Evolutionary conservation across 441 rosid genomes (phyloP).

Genomic region (Corymbia calophylla): DNA sequence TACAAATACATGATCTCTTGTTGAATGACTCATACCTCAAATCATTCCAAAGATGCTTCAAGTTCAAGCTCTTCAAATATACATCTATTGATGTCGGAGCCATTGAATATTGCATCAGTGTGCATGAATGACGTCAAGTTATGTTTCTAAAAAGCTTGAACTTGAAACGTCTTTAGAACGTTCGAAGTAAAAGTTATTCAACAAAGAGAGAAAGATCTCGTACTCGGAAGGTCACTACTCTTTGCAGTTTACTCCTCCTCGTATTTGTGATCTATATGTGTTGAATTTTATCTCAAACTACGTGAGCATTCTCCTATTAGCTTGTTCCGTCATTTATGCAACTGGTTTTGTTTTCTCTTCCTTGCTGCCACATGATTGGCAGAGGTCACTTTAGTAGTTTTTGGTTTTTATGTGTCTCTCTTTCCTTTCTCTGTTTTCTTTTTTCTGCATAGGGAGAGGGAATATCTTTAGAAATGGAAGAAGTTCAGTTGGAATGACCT

Average conservation of each 20-base stretch:
- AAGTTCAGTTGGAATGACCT: background rate
- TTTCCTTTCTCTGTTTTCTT: background rate
- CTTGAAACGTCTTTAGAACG: fast-evolving
- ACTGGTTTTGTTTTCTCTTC: background rate
- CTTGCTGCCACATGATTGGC: background rate
- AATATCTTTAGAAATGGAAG: background rate
- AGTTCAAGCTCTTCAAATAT: background rate
- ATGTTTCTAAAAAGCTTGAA: background rate
- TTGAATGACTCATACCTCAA: background rate
- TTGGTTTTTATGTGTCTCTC: background rate
- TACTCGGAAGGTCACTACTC: background rate
- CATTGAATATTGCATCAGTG: no score
- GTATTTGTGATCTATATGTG: background rate
- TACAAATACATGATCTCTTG: background rate
- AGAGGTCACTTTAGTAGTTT: background rate
- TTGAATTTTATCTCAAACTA: background rate
- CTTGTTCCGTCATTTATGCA: background rate
- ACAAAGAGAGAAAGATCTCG: background rate
- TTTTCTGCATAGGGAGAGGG: background rate
- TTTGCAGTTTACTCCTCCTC: background rate
- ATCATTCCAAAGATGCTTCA: background rate
- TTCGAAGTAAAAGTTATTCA: no score
- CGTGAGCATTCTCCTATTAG: background rate
- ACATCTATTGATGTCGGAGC: background rate
- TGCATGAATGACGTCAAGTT: no score